Conservation (phyloP, 257 asterid genomes). For the Orobanche coerulescens region DNA sequence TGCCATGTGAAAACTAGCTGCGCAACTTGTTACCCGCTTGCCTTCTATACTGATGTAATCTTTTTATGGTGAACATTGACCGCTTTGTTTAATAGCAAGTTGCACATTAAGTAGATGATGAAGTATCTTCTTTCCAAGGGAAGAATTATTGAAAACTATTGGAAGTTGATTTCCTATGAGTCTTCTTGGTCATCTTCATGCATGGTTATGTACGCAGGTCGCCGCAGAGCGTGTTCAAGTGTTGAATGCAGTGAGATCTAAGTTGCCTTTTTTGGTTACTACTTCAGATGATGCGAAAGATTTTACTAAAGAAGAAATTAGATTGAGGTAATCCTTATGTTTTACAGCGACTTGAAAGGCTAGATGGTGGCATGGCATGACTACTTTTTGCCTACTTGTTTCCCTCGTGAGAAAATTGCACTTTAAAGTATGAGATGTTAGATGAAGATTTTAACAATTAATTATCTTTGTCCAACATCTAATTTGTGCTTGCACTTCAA, state of each 20-base stretch:
- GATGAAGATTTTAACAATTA: constrained; percentile 3
- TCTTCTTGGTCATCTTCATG: not conserved
- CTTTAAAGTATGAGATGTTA: constrained; percentile 10
- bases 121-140: constrained; percentile 6
- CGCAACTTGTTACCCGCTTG: no score
- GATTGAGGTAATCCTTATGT: constrained; percentile 54
- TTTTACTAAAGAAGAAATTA: constrained; percentile 73
- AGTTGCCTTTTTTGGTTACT: constrained; percentile 91
- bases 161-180: no score
- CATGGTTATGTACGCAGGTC: constrained; percentile 45
- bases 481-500: no score
- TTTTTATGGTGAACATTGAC: no score
- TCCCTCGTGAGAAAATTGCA: not conserved
- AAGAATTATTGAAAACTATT: not conserved
- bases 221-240: constrained; percentile 73
- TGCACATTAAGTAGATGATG: no score
- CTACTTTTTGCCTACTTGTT: not conserved
- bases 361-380: not conserved
- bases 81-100: no score
- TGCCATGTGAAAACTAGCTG: no score
- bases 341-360: constrained; percentile 2
- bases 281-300: constrained; percentile 78
- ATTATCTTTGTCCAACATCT: not conserved
- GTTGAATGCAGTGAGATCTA: constrained; percentile 65
- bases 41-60: no score